Base-by-base conservation (phyloP, 192 early-diverging fungal species). In the Umbelopsis isabellina region DNA sequence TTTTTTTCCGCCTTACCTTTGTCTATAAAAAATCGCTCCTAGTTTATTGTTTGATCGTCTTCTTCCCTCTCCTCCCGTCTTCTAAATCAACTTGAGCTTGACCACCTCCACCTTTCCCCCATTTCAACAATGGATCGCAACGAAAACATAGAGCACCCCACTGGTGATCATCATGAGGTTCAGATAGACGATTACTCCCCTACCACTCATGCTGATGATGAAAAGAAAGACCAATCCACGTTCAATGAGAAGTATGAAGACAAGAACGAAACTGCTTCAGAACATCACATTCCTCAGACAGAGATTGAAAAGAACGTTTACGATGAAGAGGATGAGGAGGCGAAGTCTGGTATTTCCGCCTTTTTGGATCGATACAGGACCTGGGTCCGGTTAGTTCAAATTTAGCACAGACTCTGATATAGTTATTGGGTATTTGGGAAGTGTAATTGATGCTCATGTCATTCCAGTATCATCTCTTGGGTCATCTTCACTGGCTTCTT, bases 401-500 rank as follows among this genome's bases (percentile, higher is more conserved):
- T 37, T 44, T 52, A 23, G 46, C 44, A 33, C 16, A n/a, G 37
- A 18, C 9, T 21, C 18, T 48, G 6, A 16, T 35, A 20, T 25
- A 22, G 27, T 33, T 15, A 27, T 58, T 15, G 22, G 45, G 30
- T 15, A 16, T 22, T 68, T 37, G n/a, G 13, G 18, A 46, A 13
- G 21, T 49, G 13, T 55, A 25, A 53, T 21, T 20, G 48, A 35
- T 41, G n/a, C 25, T 71, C 18, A 49, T 55, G 6, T 33, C 20
- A 16, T 4, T 53, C 9, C 8, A 66, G 18, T 47, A 76, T 70
- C 37, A 1, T 72, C 15, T 50, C 58, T 35, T 69, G 71, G 53
- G 50, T 77, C 12, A 72, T 77, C 41, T 48, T 48, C n/a, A 77
- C 75, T 50, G 75, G 75, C 20, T 72, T 77, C 4, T 23, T 72